phyloP scores from a whole-genome alignment of 1,139 yeast species.

The Geotrichum cucujoidarum region DNA sequence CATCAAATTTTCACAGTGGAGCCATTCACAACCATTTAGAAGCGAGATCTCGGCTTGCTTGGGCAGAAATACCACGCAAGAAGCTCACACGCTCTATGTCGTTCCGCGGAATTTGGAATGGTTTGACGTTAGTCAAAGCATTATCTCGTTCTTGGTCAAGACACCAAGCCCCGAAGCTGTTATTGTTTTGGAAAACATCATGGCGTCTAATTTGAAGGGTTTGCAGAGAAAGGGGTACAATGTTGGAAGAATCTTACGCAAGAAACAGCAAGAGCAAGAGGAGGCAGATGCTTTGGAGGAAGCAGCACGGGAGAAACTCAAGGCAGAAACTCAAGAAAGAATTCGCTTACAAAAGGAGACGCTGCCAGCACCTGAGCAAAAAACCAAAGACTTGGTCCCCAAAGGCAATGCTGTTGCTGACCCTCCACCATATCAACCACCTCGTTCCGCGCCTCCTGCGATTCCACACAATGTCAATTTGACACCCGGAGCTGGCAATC shows the following conservation, averaged over 20 bases:
- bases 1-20: slow-evolving; percentile 23
- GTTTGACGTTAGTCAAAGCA: slow-evolving; percentile 39
- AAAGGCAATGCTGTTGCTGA: background rate
- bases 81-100: slow-evolving; percentile 21
- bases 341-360: slow-evolving; percentile 1
- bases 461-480: background rate
- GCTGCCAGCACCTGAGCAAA: background rate
- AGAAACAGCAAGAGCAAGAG: slow-evolving; percentile 26
- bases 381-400: background rate
- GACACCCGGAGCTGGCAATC: background rate
- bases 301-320: slow-evolving; percentile 16
- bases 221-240: slow-evolving; percentile 40
- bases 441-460: background rate
- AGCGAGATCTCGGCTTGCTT: slow-evolving; percentile 27
- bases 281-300: slow-evolving; percentile 18
- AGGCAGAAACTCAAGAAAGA: slow-evolving; percentile 13
- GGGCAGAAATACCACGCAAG: slow-evolving; percentile 13
- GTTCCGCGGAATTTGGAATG: slow-evolving; percentile 32
- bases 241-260: slow-evolving; percentile 34
- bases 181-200: slow-evolving; percentile 38
- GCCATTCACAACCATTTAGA: slow-evolving; percentile 13
- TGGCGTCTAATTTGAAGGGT: slow-evolving; percentile 32
- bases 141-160: slow-evolving; percentile 31
- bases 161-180: slow-evolving; percentile 39
- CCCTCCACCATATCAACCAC: background rate